Evolutionary conservation across 2,329 filamentous ascomycete species (phyloP).

Genomic region (Fusarium mangiferae): DNA sequence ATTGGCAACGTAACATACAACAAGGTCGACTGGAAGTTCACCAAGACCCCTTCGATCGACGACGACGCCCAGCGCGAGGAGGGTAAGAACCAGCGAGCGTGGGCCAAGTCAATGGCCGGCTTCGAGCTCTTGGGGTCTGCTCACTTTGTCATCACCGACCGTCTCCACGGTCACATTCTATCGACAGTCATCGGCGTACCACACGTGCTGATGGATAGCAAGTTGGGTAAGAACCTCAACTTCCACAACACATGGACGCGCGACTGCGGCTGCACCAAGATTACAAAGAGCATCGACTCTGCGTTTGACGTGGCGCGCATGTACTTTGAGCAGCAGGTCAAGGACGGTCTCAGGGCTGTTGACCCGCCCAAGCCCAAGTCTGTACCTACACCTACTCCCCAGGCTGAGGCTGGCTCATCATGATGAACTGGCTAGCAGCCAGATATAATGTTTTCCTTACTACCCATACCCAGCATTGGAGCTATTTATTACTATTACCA

Average conservation of each 20-base stretch:
- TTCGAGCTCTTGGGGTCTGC: slow-evolving; percentile 42
- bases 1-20: slow-evolving; percentile 42
- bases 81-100: slow-evolving; percentile 43
- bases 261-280: slow-evolving; percentile 41
- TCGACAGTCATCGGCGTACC: slow-evolving; percentile 43
- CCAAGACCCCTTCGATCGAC: slow-evolving; percentile 39
- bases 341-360: slow-evolving; percentile 19
- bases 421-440: slow-evolving; percentile 14
- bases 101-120: slow-evolving; percentile 42
- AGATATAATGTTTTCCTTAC: slow-evolving; percentile 19
- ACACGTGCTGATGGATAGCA: slow-evolving; percentile 44
- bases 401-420: slow-evolving; percentile 14
- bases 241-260: slow-evolving; percentile 45
- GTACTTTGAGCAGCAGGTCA: slow-evolving; percentile 31
- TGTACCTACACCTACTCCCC: slow-evolving; percentile 9
- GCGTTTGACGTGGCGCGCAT: slow-evolving; percentile 39
- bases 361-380: neutral
- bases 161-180: slow-evolving; percentile 42
- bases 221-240: slow-evolving; percentile 46
- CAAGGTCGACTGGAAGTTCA: slow-evolving; percentile 45
- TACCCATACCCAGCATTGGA: slow-evolving; percentile 12
- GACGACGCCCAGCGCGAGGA: slow-evolving; percentile 24
- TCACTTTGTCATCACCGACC: slow-evolving; percentile 43
- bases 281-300: slow-evolving; percentile 37
- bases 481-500: slow-evolving; percentile 4